Base-by-base conservation (phyloP, 768 basidiomycete genomes). In the Gyrodon lividus region DNA sequence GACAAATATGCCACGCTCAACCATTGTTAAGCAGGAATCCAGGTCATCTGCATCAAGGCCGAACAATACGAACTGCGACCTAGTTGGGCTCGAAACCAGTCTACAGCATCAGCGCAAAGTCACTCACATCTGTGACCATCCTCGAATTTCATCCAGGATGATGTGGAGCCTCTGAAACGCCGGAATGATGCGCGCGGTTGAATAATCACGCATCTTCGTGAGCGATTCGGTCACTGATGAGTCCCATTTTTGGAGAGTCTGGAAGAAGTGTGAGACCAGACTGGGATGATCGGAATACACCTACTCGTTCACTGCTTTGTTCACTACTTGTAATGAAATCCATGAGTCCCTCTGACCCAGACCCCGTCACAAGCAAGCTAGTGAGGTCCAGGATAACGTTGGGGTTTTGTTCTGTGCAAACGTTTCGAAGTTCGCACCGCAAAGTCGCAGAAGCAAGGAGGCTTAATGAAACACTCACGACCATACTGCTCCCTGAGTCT, bases 241-340 rank as follows among this genome's bases (percentile, higher is more conserved):
- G 64, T 92, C 89, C 90, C 90, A 93, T 65, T 89, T 90, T 63
- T 85, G 83, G 50, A 92, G 75, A 42, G 83, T 82, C 90, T 92
- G 56, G 44, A 54, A 63, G 30, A 33, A 55, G 39, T 37, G 51
- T 70, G 50, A 69, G 60, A 30, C 54, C 52, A 40, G 42, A 43
- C n/a, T 41, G 24, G 10, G 45, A 50, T 39, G 50, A 55, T 55
- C 46, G 43, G 37, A 37, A 38, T 39, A 50, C 34, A 65, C 72
- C 59, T 70, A 90, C 91, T 65, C 91, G 76, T 70, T 93, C 90
- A 52, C 84, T 89, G 78, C 87, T 87, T 61, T 86, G 83, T 59
- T 90, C 88, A 17, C 80, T 80, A 53, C 87, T 89, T 12, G 86
- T 82, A 46, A 92, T 74, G 64, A 89, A 88, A 68, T 92, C 90